Evolutionary conservation across 1,284 basidiomycete species (phyloP).

Genomic region (Pascua sp.): DNA sequence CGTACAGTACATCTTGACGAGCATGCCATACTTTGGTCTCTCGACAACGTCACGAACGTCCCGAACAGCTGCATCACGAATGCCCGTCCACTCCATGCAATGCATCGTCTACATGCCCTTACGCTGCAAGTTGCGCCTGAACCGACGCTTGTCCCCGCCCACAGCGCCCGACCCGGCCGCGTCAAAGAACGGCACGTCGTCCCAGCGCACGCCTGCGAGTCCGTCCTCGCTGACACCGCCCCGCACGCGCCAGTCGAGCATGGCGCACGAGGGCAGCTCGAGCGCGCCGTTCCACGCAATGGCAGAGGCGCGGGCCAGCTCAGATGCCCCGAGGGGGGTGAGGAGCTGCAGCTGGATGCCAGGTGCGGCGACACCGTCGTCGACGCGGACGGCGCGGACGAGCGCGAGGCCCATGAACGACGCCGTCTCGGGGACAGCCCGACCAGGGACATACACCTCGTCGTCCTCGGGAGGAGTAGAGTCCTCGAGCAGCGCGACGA

Average conservation of each 20-base stretch:
- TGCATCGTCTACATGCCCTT: slow-evolving; percentile 50
- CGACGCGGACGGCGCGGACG: slow-evolving; percentile 58
- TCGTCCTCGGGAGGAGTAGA: slow-evolving; percentile 19
- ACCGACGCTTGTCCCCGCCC: slow-evolving; percentile 64
- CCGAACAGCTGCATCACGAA: too few relatives aligned
- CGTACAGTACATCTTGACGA: too few relatives aligned
- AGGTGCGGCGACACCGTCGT: neutral
- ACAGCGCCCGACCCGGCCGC: slow-evolving; percentile 61
- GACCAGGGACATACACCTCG: slow-evolving; percentile 58
- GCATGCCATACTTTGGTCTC: too few relatives aligned
- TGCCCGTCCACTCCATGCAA: too few relatives aligned
- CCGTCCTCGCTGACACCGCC: slow-evolving; percentile 39
- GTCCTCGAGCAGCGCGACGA: slow-evolving; percentile 67
- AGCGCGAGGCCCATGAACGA: slow-evolving; percentile 67
- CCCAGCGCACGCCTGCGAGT: slow-evolving; percentile 56
- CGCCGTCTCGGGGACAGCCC: slow-evolving; percentile 57
- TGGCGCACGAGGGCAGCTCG: slow-evolving; percentile 79
- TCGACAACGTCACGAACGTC: too few relatives aligned
- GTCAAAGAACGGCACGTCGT: slow-evolving; percentile 73
- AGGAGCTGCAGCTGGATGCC: slow-evolving; percentile 58
- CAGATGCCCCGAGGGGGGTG: slow-evolving; percentile 61
- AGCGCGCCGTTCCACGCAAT: slow-evolving; percentile 76
- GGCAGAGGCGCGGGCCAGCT: slow-evolving; percentile 53
- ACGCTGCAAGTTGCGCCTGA: slow-evolving; percentile 85
- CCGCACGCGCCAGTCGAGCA: slow-evolving; percentile 65